These are phyloP conservation scores for Capronia coronata DNA, from an alignment of 2,329 filamentous ascomycete species.

Conservation along the genomic window DNA sequence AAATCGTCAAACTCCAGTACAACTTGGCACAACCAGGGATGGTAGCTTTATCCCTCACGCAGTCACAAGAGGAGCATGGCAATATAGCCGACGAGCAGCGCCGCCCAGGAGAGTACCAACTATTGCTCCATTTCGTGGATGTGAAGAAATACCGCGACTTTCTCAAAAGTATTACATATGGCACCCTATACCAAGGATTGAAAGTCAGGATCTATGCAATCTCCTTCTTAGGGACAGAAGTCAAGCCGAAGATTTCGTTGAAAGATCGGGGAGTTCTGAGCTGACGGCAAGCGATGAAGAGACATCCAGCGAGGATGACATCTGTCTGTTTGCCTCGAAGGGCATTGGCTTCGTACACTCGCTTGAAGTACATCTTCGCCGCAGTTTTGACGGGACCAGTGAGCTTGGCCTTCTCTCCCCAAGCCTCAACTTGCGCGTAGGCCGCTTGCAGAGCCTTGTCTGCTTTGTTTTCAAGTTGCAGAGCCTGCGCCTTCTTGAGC, in stretches of 20 bases:
- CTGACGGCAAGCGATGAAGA: constrained; percentile 95
- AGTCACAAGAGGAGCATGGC: no score
- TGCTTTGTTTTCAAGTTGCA: constrained; percentile 70
- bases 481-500: constrained; percentile 76
- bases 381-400: constrained; percentile 76
- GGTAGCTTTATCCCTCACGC: no score
- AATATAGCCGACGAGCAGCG: no score
- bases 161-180: no score
- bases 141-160: no score
- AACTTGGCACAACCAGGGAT: no score
- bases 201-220: no score
- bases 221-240: constrained; percentile 92
- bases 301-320: constrained; percentile 88
- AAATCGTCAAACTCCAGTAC: no score
- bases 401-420: constrained; percentile 79
- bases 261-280: constrained; percentile 82
- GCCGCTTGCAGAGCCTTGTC: constrained; percentile 76
- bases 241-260: constrained; percentile 87
- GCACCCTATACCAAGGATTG: no score
- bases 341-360: constrained; percentile 83
- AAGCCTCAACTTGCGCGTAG: constrained; percentile 77
- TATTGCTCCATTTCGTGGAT: no score
- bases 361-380: constrained; percentile 92
- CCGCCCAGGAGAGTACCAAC: no score
- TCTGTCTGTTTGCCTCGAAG: constrained; percentile 96